Evolutionary conservation across 768 basidiomycete genomes (phyloP), one percentile per base, ranked within the genome.

Genomic region (Cantharellus anzutake): DNA sequence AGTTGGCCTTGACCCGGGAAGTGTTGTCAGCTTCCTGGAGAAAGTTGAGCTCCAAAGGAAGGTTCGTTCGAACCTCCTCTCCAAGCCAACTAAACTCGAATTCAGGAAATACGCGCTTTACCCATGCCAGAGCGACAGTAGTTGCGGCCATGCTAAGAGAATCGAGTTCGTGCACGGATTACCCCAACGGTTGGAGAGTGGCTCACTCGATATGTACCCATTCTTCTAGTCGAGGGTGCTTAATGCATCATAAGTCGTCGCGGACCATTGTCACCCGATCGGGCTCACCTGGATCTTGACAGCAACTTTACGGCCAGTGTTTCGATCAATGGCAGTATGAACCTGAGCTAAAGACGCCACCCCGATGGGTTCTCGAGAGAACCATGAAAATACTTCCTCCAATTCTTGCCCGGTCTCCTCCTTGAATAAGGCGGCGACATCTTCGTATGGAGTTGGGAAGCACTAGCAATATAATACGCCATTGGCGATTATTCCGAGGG

Each of bases 261-360:
- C 20, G 20, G 20, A 29, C 20, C 20, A 29, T 29, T 29, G 20
- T 38, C 59, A 42, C 4, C 14, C 35, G 37, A n/a, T 7, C 20
- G 20, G 34, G 61, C 62, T 7, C 39, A 63, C 62, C 40, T 63
- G 62, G 57, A 69, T 61, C 63, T 93, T 94, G 57, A 98, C 85
- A 4, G 96, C 96, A 37, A 92, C 91, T 59, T 73, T 71, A 68
- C 77, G 76, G 2, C 88, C 86, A 3, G 84, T 81, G 55, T 78
- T 74, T 57, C 79, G 78, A 62, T 88, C 81, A 11, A 71, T 78
- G 2, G 82, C 96, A 20, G 84, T 78, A 70, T 98, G 96, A 14
- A 98, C 96, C 70, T 99, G 96, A 3, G 96, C 96, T 42, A 97
- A 71, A 66, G 90, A 94, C 7, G 96, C 96, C 14, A 97, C 91